Evolutionary conservation across 257 asterid genomes (phyloP), one percentile per base, ranked within the genome.

Genomic region (Verbena officinalis): DNA sequence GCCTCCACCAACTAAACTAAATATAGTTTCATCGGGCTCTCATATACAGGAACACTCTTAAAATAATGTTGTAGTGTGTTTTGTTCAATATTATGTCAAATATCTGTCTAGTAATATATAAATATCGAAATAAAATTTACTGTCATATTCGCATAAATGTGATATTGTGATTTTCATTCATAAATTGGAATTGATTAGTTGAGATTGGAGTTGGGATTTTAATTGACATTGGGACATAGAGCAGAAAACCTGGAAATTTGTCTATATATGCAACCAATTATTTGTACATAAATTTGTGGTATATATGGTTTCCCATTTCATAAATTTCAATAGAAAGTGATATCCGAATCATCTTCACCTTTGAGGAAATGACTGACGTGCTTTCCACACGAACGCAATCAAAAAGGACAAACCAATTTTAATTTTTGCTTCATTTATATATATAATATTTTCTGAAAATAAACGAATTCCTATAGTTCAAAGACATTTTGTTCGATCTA

Each of bases 311-410:
- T 66, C 79, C 69, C 62, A 65, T 57, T 49, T 58, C 70, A 52
- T 22, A 27, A 73, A 44, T 42, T 34, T 49, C 54, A 55, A 22
- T 36, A 60, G 57, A 40, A 38, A 73, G 83, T 81, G 86, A 74
- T 71, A 56, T 83, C 85, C 89, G 24, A 75, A 76, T 83, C 86
- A 81, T 70, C 82, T 69, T 76, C 77, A 60, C 64, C 74, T 44
- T 65, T 62, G 40, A 57, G 69, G 71, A 67, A 67, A 68, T 55
- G 59, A 68, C 69, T 62, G 69, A 48, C 83, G 68, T 69, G 77
- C 73, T 76, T 64, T 52, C 77, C 76, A 72, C 64, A 77, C 54
- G 71, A 27, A 5, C n/a, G n/a, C n/a, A n/a, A n/a, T n/a, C n/a
- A 27, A 27, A 27, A 27, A 27, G 33, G 33, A 27, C 6, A 42